A percentile compares a stretch with the other conserved stretches of the same genome.
Conservation (phyloP, 345 rosid species). For the Citrus trifoliata region DNA sequence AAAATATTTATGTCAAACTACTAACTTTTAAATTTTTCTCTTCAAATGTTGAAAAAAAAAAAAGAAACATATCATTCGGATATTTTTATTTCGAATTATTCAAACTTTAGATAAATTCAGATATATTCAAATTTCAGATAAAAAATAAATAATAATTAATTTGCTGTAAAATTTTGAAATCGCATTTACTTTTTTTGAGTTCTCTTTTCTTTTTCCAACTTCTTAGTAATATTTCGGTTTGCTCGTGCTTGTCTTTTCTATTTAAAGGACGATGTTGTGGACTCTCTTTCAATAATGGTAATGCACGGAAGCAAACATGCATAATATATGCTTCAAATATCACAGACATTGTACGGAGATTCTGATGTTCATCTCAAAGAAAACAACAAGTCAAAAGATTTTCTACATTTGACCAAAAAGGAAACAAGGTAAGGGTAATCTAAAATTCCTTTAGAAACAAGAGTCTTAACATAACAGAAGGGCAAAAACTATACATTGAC, state of each 20-base stretch:
- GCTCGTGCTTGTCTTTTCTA: background rate
- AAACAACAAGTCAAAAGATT: background rate
- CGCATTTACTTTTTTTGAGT: too few species aligned
- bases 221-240: background rate
- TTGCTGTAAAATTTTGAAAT: background rate
- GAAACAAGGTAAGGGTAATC: background rate
- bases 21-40: too few species aligned
- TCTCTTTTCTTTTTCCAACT: too few species aligned
- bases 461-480: slow-evolving; percentile 7
- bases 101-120: too few species aligned
- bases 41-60: too few species aligned
- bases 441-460: background rate
- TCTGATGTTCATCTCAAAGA: background rate
- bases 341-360: background rate
- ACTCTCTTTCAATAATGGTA: background rate
- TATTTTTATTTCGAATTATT: too few species aligned
- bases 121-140: too few species aligned
- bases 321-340: background rate
- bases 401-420: background rate
- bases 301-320: background rate
- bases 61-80: too few species aligned
- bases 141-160: too few species aligned
- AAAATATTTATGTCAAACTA: too few species aligned
- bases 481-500: slow-evolving; percentile 17
- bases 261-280: background rate